These are phyloP conservation scores for Xerocomus spinulosus DNA, from an alignment of 768 basidiomycete species.

Conservation along the genomic window DNA sequence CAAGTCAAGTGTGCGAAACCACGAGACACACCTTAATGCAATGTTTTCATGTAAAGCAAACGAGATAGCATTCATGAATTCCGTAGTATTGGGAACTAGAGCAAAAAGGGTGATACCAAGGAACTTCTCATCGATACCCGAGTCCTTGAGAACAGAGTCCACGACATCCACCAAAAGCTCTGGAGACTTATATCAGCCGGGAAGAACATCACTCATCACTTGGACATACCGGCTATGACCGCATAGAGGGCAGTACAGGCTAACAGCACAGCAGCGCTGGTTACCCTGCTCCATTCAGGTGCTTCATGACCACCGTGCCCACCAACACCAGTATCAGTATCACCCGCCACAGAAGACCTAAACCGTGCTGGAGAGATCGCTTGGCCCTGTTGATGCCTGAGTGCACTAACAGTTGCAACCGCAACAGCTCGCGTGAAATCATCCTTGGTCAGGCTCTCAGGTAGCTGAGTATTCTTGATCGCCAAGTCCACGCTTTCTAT, in stretches of 20 bases:
- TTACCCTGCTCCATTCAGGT: conserved; percentile 90
- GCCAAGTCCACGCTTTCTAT: conserved; percentile 76
- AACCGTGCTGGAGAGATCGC: conserved; percentile 44
- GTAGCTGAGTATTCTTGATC: conserved; percentile 55
- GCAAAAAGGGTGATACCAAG: conserved; percentile 95
- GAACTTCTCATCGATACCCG: conserved; percentile 96
- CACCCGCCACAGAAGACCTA: conserved; percentile 37
- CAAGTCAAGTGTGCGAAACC: neutral
- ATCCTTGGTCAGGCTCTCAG: conserved; percentile 69
- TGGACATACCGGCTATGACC: conserved; percentile 82
- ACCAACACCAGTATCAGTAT: conserved; percentile 43
- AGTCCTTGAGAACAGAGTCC: conserved; percentile 85
- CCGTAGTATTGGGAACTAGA: conserved; percentile 96
- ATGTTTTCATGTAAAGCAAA: conserved; percentile 98
- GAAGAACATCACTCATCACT: neutral
- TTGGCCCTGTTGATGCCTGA: conserved; percentile 73
- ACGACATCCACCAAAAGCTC: conserved; percentile 95
- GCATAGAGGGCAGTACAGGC: conserved; percentile 92
- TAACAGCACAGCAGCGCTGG: conserved; percentile 86
- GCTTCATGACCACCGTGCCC: conserved; percentile 87
- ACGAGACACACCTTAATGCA: conserved; percentile 70
- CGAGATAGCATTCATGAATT: conserved; percentile 99
- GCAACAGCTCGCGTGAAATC: conserved; percentile 93
- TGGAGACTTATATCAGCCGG: conserved; percentile 30
- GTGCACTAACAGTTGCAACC: conserved; percentile 86